These are phyloP conservation scores for Melaleuca alternifolia DNA, from an alignment of 345 rosid species.

Conservation along the genomic window DNA sequence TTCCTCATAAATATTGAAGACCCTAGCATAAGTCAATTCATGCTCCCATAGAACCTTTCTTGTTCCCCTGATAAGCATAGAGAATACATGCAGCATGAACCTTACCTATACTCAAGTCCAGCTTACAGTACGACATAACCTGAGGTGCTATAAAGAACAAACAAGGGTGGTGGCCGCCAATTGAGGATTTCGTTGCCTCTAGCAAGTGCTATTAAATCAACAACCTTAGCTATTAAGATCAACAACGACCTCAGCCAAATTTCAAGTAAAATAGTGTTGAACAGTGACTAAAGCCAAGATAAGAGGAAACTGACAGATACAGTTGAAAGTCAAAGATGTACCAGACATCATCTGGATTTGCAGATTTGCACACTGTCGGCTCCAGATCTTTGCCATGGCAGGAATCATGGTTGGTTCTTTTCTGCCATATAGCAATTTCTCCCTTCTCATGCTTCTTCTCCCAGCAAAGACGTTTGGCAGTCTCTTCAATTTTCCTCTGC, in stretches of 20 bases:
- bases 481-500: slow-evolving; percentile 47
- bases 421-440: slow-evolving; percentile 58
- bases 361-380: slow-evolving; percentile 21
- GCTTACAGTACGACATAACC: background rate
- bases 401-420: slow-evolving; percentile 32
- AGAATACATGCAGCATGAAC: background rate
- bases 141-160: background rate
- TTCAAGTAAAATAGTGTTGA: background rate
- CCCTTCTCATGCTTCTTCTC: slow-evolving; percentile 59
- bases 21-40: background rate
- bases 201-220: background rate
- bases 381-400: slow-evolving; percentile 28
- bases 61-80: background rate
- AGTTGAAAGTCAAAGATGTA: slow-evolving; percentile 5
- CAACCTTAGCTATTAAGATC: background rate
- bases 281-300: background rate
- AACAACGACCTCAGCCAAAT: background rate
- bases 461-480: slow-evolving; percentile 61
- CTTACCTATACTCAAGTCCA: background rate
- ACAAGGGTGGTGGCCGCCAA: background rate
- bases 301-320: background rate
- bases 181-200: background rate
- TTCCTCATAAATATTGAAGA: background rate
- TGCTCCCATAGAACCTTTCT: background rate
- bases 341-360: slow-evolving; percentile 52